Evolutionary conservation across 2,329 filamentous ascomycete species (phyloP).

Genomic region (Eutypa lata): DNA sequence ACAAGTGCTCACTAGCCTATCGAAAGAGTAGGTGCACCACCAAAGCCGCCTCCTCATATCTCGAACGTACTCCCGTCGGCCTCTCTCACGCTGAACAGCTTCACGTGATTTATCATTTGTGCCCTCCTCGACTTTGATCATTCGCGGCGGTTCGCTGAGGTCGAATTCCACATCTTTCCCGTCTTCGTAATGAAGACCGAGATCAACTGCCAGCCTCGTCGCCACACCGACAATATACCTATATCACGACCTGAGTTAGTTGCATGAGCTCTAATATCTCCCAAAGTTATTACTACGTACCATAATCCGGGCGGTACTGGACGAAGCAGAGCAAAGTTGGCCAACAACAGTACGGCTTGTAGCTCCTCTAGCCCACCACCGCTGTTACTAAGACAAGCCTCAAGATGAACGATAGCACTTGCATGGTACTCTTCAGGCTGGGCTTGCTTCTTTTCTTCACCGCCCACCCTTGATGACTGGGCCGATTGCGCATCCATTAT

Average conservation of each 20-base stretch:
- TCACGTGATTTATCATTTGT: constrained; percentile 29
- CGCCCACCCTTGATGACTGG: constrained; percentile 33
- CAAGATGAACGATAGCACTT: constrained; percentile 86
- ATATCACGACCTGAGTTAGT: constrained; percentile 8
- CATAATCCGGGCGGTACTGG: constrained; percentile 91
- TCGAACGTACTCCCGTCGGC: constrained; percentile 76
- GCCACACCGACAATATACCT: constrained; percentile 93
- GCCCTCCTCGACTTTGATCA: constrained; percentile 29
- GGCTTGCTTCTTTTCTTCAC: constrained; percentile 44
- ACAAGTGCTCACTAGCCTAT: constrained; percentile 90
- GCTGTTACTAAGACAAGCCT: constrained; percentile 79
- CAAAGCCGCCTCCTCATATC: constrained; percentile 84
- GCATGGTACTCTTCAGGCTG: constrained; percentile 97
- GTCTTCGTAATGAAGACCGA: constrained; percentile 91
- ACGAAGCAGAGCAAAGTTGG: constrained; percentile 85
- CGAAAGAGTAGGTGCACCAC: constrained; percentile 97
- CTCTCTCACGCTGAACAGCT: constrained; percentile 50
- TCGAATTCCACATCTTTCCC: constrained; percentile 63
- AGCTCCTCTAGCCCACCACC: constrained; percentile 90
- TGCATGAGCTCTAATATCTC: neutral
- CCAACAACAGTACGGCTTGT: constrained; percentile 86
- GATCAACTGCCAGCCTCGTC: constrained; percentile 82
- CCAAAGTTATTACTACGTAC: constrained; percentile 37
- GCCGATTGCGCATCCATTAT: constrained; percentile 66
- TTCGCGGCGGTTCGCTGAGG: constrained; percentile 46